A percentile compares a stretch with the other conserved stretches of the same genome.
These are phyloP conservation scores for Aspergillus neotritici DNA, from an alignment of 2,329 filamentous ascomycete species.

Conservation along the genomic window DNA sequence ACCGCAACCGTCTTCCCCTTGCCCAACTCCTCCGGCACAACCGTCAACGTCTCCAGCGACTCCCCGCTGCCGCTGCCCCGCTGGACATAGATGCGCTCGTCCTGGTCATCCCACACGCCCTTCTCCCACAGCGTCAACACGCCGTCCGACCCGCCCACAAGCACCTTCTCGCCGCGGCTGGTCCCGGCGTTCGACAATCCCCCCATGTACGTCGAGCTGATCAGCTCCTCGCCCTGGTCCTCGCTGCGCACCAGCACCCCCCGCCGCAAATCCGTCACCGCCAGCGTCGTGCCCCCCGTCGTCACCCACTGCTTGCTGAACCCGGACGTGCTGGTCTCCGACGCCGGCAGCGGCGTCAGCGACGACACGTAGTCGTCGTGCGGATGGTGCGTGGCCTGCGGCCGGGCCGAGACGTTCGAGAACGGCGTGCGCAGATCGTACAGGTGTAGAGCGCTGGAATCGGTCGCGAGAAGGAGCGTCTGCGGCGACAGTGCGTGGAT, in stretches of 20 bases:
- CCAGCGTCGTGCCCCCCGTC: constrained; percentile 84
- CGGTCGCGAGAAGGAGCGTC: constrained; percentile 80
- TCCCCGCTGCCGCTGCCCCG: constrained; percentile 59
- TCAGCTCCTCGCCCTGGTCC: constrained; percentile 87
- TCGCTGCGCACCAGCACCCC: constrained; percentile 85
- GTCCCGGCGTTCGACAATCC: constrained; percentile 63
- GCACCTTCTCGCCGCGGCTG: constrained; percentile 66
- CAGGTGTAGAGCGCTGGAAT: constrained; percentile 82
- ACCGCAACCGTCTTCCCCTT: constrained; percentile 63
- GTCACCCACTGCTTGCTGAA: constrained; percentile 93
- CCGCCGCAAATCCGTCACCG: constrained; percentile 79
- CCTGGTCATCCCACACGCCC: constrained; percentile 91
- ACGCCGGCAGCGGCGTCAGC: constrained; percentile 74
- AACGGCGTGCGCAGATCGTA: constrained; percentile 69
- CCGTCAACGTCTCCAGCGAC: constrained; percentile 70
- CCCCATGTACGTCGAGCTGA: constrained; percentile 73
- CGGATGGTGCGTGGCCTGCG: constrained; percentile 73
- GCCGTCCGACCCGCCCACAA: constrained; percentile 73
- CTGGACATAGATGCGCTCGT: constrained; percentile 78
- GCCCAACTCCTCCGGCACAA: constrained; percentile 65
- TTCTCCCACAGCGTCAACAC: constrained; percentile 91
- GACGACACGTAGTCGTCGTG: constrained; percentile 93
- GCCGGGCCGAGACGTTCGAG: constrained; percentile 54
- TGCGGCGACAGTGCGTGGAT: constrained; percentile 81
- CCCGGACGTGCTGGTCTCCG: constrained; percentile 74